phyloP scores from a whole-genome alignment of 345 rosid species.

The Cardamine occulta region DNA sequence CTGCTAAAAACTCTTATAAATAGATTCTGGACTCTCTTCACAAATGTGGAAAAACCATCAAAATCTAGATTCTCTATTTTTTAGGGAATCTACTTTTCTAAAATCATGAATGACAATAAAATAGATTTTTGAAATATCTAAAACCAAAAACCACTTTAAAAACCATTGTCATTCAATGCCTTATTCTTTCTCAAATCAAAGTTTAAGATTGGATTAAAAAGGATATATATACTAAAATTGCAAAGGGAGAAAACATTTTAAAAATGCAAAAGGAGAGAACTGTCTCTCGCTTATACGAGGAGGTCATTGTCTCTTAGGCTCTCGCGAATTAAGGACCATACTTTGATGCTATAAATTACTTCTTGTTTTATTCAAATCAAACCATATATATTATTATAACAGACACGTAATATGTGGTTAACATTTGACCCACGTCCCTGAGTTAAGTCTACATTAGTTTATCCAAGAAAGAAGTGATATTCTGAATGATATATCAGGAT shows the following conservation, averaged over 20 bases:
- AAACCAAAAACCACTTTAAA: too few relatives aligned
- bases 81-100: too few relatives aligned
- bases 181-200: not conserved
- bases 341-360: conserved; percentile 30
- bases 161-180: too few relatives aligned
- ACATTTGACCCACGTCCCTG: conserved; percentile 33
- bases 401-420: conserved; percentile 33
- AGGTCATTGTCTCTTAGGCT: conserved; percentile 37
- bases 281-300: conserved; percentile 37
- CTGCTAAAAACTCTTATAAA: too few relatives aligned
- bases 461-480: not conserved
- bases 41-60: too few relatives aligned
- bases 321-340: conserved; percentile 37
- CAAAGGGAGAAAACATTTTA: conserved; percentile 12
- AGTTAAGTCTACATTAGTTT: conserved; percentile 9
- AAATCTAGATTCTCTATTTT: too few relatives aligned
- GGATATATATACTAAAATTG: not conserved
- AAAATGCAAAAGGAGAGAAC: conserved; percentile 13
- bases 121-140: too few relatives aligned
- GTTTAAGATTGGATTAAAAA: conserved; percentile 22
- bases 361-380: conserved; percentile 13
- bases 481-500: not conserved
- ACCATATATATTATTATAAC: conserved; percentile 20
- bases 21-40: too few relatives aligned
- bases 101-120: too few relatives aligned